Conservation (phyloP, 179 eudicot genomes). For the Sideroxylon spinosum region DNA sequence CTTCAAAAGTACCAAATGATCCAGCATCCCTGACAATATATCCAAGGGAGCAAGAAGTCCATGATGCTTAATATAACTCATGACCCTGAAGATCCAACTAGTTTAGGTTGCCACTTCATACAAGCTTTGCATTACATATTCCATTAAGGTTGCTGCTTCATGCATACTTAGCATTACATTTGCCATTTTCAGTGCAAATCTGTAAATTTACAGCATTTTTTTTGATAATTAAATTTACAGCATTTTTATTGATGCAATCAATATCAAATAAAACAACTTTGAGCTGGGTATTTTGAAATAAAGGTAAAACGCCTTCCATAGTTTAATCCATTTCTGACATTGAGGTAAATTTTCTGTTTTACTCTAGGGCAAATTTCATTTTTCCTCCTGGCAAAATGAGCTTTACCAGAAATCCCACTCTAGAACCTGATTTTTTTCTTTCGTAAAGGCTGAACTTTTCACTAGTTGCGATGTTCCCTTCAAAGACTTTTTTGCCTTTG, state of each 20-base stretch:
- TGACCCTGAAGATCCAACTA: not conserved
- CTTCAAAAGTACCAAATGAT: not conserved
- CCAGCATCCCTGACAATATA: not conserved
- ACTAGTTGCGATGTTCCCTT: too few species aligned
- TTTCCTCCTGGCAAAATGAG: not conserved
- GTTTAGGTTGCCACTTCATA: not conserved
- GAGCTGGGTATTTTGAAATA: not conserved
- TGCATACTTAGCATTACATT: not conserved
- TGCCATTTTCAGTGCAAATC: not conserved
- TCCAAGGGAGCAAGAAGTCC: not conserved
- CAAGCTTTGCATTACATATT: too few species aligned
- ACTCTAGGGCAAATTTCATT: not conserved
- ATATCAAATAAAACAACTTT: constrained; percentile 1
- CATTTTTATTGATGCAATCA: not conserved
- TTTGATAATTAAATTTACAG: too few species aligned
- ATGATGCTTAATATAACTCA: not conserved
- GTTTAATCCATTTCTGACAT: not conserved
- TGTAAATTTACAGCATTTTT: not conserved
- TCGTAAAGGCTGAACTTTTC: too few species aligned
- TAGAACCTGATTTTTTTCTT: too few species aligned
- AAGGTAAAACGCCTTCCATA: not conserved
- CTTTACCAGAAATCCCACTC: too few species aligned
- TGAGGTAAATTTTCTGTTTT: not conserved
- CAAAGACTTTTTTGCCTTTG: too few species aligned
- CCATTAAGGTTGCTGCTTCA: too few species aligned